Evolutionary conservation across 371 early-diverging fungal species (phyloP), one percentile per base, ranked within the genome.

Genomic region (Rhizopus arrhizus): DNA sequence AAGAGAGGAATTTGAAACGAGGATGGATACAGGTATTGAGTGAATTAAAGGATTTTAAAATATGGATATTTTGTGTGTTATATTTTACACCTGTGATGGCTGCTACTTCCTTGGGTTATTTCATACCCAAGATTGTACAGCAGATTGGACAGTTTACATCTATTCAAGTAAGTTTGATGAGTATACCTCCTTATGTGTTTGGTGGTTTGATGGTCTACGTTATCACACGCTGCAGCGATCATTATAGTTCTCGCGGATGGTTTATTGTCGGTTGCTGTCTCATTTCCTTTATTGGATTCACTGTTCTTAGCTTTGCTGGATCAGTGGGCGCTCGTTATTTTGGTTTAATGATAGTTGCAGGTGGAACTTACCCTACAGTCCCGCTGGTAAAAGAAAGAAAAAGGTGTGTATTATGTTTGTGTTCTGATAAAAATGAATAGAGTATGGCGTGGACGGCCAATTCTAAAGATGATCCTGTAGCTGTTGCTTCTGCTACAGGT

Each of bases 401-500:
- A 35, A 15, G 16, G 31, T 13, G 28, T 22, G 8, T 0, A 36
- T 36, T 36, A 11, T 36, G 36, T 6, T 36, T 36, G 28, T 41
- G 34, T 13, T 29, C 28, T 28, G 13, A 22, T 10, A 28, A 9
- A 38, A 10, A 4, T 45, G 11, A n/a, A 3, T 58, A 78, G 79
- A 74, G 73, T 48, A 79, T 79, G 80, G 77, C 80, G 13, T 79
- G 80, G 80, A 76, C 80, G 9, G 80, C 80, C 22, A 79, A 79
- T 58, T 76, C 72, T 16, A 74, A 76, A 49, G 72, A 79, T 38
- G 72, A 69, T 43, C 68, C 74, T 6, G 70, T 76, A 1, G 62
- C 71, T 2, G 71, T 79, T 3, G 80, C 80, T 5, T 70, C 80
- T 28, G 80, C 80, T 0, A 79, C 80, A 0, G 80, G 80, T 31